These are phyloP conservation scores for Fusarium sp. DNA, from an alignment of 2,329 filamentous ascomycete genomes.

Conservation along the genomic window DNA sequence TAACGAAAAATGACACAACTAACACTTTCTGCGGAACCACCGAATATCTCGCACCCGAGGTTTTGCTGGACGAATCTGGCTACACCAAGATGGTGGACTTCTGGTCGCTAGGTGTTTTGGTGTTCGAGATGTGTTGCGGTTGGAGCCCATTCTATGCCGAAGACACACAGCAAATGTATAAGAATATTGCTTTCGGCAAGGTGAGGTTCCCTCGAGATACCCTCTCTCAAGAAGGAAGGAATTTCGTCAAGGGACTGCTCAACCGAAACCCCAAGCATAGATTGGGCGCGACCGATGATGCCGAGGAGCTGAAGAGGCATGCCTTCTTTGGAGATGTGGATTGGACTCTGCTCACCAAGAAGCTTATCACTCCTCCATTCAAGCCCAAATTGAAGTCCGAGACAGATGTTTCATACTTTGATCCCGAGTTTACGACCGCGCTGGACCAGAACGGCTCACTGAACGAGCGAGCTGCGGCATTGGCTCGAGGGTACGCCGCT, in stretches of 20 bases:
- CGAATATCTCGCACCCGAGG: conserved; percentile 95
- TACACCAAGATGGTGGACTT: conserved; percentile 99
- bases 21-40: conserved; percentile 99
- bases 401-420: conserved; percentile 97
- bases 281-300: conserved; percentile 89
- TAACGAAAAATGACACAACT: conserved; percentile 96
- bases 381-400: conserved; percentile 97
- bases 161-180: conserved; percentile 99
- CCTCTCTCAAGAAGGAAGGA: conserved; percentile 91
- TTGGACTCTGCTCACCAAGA: conserved; percentile 88
- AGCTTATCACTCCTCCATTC: conserved; percentile 95
- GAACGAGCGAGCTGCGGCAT: conserved; percentile 88
- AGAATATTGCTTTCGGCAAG: conserved; percentile 99
- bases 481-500: conserved; percentile 86
- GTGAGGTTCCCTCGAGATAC: conserved; percentile 96
- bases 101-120: conserved; percentile 96
- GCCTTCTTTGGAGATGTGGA: conserved; percentile 95
- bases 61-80: conserved; percentile 93
- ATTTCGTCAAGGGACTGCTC: conserved; percentile 96
- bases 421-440: conserved; percentile 97
- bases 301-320: conserved; percentile 92
- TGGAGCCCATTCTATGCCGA: conserved; percentile 99
- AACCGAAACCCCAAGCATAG: conserved; percentile 98
- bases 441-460: conserved; percentile 87
- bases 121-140: conserved; percentile 99